Evolutionary conservation across 1,139 yeast genomes (phyloP).

Genomic region (Geotrichum macrosporum): DNA sequence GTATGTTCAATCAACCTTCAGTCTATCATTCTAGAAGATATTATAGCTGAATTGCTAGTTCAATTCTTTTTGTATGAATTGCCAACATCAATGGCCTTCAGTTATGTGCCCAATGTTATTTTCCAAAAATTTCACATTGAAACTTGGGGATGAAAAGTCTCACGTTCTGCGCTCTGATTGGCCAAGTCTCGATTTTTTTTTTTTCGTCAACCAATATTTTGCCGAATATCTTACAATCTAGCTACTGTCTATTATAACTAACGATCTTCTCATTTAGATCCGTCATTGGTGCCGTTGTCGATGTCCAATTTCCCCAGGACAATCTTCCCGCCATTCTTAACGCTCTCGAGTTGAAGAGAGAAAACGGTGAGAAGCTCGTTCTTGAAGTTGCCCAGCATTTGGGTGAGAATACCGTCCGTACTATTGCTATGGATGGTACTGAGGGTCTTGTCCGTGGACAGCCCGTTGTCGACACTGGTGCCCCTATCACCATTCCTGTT

Average conservation of each 20-base stretch:
- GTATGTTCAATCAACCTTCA: conserved; percentile 48
- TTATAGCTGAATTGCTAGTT: neutral
- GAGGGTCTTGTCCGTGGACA: conserved; percentile 99
- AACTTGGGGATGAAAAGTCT: neutral
- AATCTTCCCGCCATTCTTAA: conserved; percentile 95
- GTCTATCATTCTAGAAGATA: neutral
- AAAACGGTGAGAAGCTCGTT: conserved; percentile 66
- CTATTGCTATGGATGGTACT: conserved; percentile 99
- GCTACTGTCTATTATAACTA: conserved; percentile 30
- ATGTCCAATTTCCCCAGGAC: conserved; percentile 97
- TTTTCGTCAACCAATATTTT: neutral
- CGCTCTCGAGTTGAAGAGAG: conserved; percentile 80
- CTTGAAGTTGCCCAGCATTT: conserved; percentile 99
- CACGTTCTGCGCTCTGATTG: conserved; percentile 13
- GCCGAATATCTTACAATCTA: conserved; percentile 23
- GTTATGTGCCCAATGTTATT: neutral
- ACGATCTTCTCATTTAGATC: conserved; percentile 54
- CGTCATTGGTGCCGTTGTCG: conserved; percentile 99
- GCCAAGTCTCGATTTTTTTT: conserved; percentile 16
- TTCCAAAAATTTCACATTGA: neutral
- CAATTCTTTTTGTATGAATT: neutral
- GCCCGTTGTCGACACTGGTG: conserved; percentile 86
- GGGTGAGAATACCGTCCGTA: conserved; percentile 99
- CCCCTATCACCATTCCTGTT: conserved; percentile 98
- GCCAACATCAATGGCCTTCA: neutral